Conservation (phyloP, 306 rosid species). For the Prunus dulcis region DNA sequence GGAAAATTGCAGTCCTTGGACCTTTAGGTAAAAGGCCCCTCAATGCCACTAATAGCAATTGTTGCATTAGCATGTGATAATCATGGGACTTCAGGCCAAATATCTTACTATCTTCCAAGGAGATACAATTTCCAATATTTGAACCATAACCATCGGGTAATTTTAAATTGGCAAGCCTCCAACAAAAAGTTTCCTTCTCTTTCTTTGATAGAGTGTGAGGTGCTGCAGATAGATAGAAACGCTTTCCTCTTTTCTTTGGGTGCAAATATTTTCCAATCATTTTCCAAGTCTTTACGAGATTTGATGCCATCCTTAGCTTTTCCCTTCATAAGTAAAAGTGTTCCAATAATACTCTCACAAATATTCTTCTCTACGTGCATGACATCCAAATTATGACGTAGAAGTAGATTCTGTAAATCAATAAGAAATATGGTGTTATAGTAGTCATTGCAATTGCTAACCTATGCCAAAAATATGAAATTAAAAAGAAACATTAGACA, state of each 20-base stretch:
- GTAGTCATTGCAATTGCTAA: no score
- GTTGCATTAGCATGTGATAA: not conserved
- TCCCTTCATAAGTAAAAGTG: not conserved
- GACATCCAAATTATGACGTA: not conserved
- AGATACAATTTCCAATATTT: not conserved
- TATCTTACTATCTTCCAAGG: not conserved
- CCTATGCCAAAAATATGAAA: no score
- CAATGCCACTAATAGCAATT: not conserved
- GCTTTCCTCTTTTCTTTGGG: not conserved
- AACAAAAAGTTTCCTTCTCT: not conserved
- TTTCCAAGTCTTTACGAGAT: not conserved
- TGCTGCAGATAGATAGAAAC: not conserved
- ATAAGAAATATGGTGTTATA: no score
- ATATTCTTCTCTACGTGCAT: not conserved
- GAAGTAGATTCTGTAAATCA: not conserved
- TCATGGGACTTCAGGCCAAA: not conserved
- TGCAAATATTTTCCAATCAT: not conserved
- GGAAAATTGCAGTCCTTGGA: not conserved
- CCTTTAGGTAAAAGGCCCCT: not conserved
- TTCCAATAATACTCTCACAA: not conserved
- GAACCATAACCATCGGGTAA: not conserved
- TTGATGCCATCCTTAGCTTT: not conserved
- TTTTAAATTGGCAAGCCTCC: not conserved
- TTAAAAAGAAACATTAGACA: no score
- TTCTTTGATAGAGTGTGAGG: not conserved